phyloP scores from a whole-genome alignment of 352 stramenopile genomes.

The Phytopythium cucurbitacearum region DNA sequence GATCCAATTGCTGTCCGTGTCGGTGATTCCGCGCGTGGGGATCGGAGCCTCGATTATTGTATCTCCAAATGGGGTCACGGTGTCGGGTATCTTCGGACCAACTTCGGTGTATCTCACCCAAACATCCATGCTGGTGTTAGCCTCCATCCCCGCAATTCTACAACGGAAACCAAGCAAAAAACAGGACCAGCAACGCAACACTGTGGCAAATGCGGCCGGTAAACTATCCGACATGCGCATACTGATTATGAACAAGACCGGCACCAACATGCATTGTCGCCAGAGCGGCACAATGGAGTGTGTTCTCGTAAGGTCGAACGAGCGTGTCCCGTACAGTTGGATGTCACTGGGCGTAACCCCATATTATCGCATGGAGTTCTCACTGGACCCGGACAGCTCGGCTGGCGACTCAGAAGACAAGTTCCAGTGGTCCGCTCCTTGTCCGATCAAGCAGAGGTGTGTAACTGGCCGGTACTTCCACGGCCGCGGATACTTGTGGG shows the following conservation, averaged over 20 bases:
- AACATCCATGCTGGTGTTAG: slow-evolving; percentile 62
- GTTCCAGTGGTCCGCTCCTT: slow-evolving; percentile 55
- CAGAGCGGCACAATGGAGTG: slow-evolving; percentile 62
- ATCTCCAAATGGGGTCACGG: slow-evolving; percentile 19
- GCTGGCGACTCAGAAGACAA: not conserved
- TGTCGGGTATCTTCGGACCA: slow-evolving; percentile 50
- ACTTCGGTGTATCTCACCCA: slow-evolving; percentile 62
- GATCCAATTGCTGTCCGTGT: slow-evolving; percentile 61
- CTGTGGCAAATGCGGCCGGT: slow-evolving; percentile 8
- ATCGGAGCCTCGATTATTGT: slow-evolving; percentile 39
- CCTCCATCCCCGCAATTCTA: slow-evolving; percentile 48
- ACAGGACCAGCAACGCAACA: not conserved
- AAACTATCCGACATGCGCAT: slow-evolving; percentile 61
- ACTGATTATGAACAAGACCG: slow-evolving; percentile 38
- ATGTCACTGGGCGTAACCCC: slow-evolving; percentile 37
- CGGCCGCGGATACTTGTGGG: slow-evolving; percentile 57
- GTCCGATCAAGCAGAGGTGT: slow-evolving; percentile 49
- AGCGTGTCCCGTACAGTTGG: slow-evolving; percentile 62
- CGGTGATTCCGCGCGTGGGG: slow-evolving; percentile 47
- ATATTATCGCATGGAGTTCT: slow-evolving; percentile 57
- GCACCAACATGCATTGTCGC: slow-evolving; percentile 50
- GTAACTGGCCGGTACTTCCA: slow-evolving; percentile 56
- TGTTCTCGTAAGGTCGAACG: slow-evolving; percentile 26
- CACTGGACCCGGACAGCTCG: slow-evolving; percentile 17
- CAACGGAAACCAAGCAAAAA: slow-evolving; percentile 3